Conservation (phyloP, 805 yeast species). For the Yamadazyma kitorensis region DNA sequence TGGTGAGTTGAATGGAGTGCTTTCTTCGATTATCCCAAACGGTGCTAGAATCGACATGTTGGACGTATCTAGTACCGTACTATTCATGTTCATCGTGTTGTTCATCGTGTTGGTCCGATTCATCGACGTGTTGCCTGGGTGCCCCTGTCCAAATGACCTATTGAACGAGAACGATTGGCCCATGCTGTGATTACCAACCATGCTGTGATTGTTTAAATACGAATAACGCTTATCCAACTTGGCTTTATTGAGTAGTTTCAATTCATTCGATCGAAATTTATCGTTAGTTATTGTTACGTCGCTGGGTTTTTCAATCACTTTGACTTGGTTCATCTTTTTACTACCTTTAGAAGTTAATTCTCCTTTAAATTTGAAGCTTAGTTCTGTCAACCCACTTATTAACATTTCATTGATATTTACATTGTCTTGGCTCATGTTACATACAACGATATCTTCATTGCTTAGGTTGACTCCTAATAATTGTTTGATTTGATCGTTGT, state of each 20-base stretch:
- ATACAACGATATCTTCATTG: conserved; percentile 18
- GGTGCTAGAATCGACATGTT: conserved; percentile 31
- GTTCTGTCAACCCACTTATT: conserved; percentile 18
- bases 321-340: conserved; percentile 12
- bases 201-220: conserved; percentile 34
- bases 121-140: too few species aligned
- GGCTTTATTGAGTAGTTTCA: conserved; percentile 24
- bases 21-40: conserved; percentile 36
- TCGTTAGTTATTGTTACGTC: conserved; percentile 10
- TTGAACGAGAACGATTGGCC: too few species aligned
- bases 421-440: conserved; percentile 32
- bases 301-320: neutral
- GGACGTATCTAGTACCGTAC: conserved; percentile 1
- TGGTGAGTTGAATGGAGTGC: conserved; percentile 35
- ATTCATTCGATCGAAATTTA: conserved; percentile 22
- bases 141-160: too few species aligned
- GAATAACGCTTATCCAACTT: conserved; percentile 26
- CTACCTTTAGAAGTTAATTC: conserved; percentile 29
- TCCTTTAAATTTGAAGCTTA: conserved; percentile 25
- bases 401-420: conserved; percentile 25
- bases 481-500: conserved; percentile 13
- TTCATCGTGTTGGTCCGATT: conserved; percentile 14
- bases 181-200: too few species aligned
- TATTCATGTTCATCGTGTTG: neutral
- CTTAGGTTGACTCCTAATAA: conserved; percentile 16